A percentile compares a stretch with the other conserved stretches of the same genome.
These are phyloP conservation scores for Pyracantha coccinea DNA, from an alignment of 331 rosid species.

Conservation along the genomic window DNA sequence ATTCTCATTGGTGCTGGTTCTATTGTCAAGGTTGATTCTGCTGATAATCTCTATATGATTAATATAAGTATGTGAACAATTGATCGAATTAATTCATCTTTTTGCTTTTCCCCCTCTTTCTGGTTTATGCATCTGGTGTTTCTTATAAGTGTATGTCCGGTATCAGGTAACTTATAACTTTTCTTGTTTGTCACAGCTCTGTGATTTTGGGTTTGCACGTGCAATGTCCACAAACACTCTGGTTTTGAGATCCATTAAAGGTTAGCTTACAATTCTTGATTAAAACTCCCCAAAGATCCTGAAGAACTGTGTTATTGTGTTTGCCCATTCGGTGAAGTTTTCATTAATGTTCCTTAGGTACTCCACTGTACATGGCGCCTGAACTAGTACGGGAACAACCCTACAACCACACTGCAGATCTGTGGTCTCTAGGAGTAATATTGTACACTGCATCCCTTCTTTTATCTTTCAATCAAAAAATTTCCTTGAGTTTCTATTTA, in stretches of 20 bases:
- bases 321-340: not conserved
- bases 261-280: slow-evolving; percentile 27
- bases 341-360: slow-evolving; percentile 41
- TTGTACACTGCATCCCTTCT: slow-evolving; percentile 42
- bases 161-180: slow-evolving; percentile 14
- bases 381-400: slow-evolving; percentile 97
- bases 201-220: slow-evolving; percentile 99
- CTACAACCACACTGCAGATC: slow-evolving; percentile 90
- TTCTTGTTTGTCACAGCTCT: slow-evolving; percentile 50
- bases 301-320: not conserved
- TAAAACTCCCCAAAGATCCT: not conserved
- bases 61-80: not conserved
- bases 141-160: not conserved
- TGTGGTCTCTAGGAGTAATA: slow-evolving; percentile 98
- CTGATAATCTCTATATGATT: not conserved
- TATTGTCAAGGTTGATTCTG: slow-evolving; percentile 66
- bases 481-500: slow-evolving; percentile 12
- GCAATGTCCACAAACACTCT: slow-evolving; percentile 98
- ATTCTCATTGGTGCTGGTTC: slow-evolving; percentile 96
- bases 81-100: not conserved
- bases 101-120: not conserved
- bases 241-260: slow-evolving; percentile 94
- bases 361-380: slow-evolving; percentile 98
- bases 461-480: not conserved
- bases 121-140: not conserved